Percentiles rank a stretch among this genome's conserved stretches.
These are phyloP conservation scores for Talaromyces sp. DNA, from an alignment of 2,329 filamentous ascomycete genomes.

Conservation along the genomic window DNA sequence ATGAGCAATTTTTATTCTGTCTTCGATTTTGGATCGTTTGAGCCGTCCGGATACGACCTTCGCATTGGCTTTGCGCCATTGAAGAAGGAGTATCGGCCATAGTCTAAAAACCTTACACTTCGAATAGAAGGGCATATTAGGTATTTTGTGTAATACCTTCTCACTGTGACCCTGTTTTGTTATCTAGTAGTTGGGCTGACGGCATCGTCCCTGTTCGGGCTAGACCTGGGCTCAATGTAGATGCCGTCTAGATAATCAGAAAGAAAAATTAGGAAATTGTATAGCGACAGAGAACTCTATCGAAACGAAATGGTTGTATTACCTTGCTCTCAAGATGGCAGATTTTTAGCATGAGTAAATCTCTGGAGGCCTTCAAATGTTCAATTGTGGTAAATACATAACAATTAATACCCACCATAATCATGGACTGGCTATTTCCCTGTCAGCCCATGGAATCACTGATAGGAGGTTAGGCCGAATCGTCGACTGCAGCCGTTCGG, in stretches of 20 bases:
- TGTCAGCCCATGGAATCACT: too few species aligned
- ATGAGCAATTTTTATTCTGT: conserved; percentile 8
- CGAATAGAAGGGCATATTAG: background rate
- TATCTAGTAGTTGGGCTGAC: background rate
- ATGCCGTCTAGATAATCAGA: background rate
- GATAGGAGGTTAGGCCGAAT: too few species aligned
- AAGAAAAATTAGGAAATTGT: background rate
- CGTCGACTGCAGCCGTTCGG: too few species aligned
- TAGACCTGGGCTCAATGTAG: background rate
- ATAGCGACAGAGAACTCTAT: background rate
- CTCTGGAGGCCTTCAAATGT: too few species aligned
- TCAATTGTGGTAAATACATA: too few species aligned
- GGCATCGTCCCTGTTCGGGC: background rate
- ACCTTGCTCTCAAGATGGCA: background rate
- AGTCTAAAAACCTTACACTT: background rate
- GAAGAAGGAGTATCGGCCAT: background rate
- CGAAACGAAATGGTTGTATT: background rate
- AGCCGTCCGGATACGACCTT: background rate
- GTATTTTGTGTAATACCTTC: background rate
- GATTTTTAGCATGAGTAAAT: too few species aligned
- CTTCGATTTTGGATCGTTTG: conserved; percentile 1
- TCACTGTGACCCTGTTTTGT: background rate
- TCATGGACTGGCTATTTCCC: too few species aligned
- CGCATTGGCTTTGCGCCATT: conserved; percentile 1
- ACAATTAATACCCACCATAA: too few species aligned